Evolutionary conservation across 2,329 filamentous ascomycete genomes (phyloP), one percentile per base, ranked within the genome.

Genomic region (Exophiala dermatitidis): DNA sequence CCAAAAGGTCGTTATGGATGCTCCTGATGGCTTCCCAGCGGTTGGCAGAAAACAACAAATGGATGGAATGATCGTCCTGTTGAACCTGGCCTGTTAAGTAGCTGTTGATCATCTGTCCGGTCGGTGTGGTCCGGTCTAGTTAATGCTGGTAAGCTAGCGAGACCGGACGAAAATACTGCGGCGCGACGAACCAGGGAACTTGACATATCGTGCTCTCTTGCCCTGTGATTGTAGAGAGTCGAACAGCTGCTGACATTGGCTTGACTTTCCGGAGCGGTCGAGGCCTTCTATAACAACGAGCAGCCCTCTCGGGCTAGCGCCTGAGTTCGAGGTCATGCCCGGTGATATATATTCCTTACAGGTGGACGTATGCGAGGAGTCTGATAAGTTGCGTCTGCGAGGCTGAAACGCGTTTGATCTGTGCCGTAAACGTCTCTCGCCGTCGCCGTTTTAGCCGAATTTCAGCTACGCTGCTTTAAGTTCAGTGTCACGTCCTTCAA

Each of bases 231-330:
- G 67, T 2, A 88, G 72, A 36, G 69, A 72, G 30, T 77, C 69
- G 36, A 76, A 77, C 38, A 96, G 74, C 43, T 82, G 72, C 64
- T 84, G 79, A 62, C 88, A 90, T 77, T 95, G 90, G 33, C 90
- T 95, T 26, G 89, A 91, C 77, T 96, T 96, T 52, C 90, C 90
- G 41, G 90, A 89, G 60, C 89, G 82, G 65, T 96, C 90, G 57
- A 96, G 77, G 1, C 90, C 90, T 73, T 96, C 90, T 52, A 95
- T 81, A 3, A 91, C 86, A 49, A 95, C 80, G 32, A 96, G 79
- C 8, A 84, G 82, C 44, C 90, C 90, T 53, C 66, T 36, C 8
- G 28, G 42, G 6, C 12, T 5, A 41, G 38, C 5, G 9, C 3
- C 28, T 26, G 38, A 7, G 4, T 5, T 5, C 4, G 4, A 7